Evolutionary conservation across 1,139 yeast species (phyloP).

Genomic region (Pichia sp.): DNA sequence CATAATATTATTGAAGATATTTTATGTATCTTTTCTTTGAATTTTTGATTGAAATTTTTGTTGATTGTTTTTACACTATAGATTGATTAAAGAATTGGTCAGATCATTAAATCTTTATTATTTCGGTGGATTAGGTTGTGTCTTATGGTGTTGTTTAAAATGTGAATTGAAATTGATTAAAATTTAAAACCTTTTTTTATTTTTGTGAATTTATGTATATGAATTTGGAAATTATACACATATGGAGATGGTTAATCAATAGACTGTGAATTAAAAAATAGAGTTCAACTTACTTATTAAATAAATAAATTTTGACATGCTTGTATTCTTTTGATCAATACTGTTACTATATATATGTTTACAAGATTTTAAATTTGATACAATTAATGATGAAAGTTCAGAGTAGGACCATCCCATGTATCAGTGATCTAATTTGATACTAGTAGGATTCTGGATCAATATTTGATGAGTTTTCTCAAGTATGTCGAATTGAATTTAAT

Average conservation of each 20-base stretch:
- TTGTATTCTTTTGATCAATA: not conserved
- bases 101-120: not conserved
- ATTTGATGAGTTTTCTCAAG: not conserved
- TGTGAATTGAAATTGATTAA: not conserved
- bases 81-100: not conserved
- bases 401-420: constrained; percentile 9
- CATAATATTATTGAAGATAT: not conserved
- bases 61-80: not conserved
- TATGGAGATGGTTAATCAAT: not conserved
- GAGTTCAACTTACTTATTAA: not conserved
- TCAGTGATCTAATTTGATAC: not conserved
- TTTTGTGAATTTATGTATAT: not conserved
- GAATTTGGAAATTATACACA: not conserved
- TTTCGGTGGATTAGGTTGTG: not conserved
- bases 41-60: not conserved
- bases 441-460: constrained; percentile 7
- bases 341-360: not conserved
- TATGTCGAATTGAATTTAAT: not conserved
- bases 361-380: not conserved
- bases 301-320: not conserved
- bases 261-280: not conserved
- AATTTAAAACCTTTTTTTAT: not conserved
- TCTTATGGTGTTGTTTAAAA: constrained; percentile 1
- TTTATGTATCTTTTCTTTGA: constrained; percentile 5
- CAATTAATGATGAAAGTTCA: not conserved